These are phyloP conservation scores for Fusarium miscanthi DNA, from an alignment of 2,329 filamentous ascomycete genomes.

Conservation along the genomic window DNA sequence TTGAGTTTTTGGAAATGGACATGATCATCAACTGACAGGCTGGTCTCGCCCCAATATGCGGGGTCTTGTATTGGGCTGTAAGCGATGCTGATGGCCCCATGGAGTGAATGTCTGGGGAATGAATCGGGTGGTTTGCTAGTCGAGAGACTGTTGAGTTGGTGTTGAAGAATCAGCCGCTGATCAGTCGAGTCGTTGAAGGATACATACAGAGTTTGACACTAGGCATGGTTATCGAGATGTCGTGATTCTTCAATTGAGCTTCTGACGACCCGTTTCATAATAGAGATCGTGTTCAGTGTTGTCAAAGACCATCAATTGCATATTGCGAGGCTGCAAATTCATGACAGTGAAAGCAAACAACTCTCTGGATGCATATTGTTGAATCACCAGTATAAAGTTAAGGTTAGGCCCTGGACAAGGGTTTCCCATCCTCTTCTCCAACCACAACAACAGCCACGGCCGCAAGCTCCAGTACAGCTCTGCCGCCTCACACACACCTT, in stretches of 20 bases:
- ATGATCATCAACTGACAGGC: neutral
- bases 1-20: neutral
- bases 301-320: neutral
- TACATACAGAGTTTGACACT: neutral
- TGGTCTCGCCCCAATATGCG: conserved; percentile 16
- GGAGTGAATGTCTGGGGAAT: conserved; percentile 4
- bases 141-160: neutral
- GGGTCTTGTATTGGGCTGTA: conserved; percentile 1
- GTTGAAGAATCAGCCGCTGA: neutral
- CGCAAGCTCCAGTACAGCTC: neutral
- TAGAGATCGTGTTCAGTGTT: neutral
- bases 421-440: conserved; percentile 4
- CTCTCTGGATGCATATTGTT: neutral
- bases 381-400: conserved; percentile 14
- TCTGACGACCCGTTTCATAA: accelerated
- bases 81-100: conserved; percentile 3
- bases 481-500: neutral
- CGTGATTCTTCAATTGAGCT: neutral
- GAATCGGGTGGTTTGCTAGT: neutral
- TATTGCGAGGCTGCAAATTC: neutral
- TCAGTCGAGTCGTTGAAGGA: neutral
- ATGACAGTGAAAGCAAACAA: neutral
- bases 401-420: conserved; percentile 23
- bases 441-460: neutral
- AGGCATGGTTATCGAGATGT: neutral